Base-by-base conservation (phyloP, 495 filamentous ascomycete species). In the Annulohypoxylon maeteangense region DNA sequence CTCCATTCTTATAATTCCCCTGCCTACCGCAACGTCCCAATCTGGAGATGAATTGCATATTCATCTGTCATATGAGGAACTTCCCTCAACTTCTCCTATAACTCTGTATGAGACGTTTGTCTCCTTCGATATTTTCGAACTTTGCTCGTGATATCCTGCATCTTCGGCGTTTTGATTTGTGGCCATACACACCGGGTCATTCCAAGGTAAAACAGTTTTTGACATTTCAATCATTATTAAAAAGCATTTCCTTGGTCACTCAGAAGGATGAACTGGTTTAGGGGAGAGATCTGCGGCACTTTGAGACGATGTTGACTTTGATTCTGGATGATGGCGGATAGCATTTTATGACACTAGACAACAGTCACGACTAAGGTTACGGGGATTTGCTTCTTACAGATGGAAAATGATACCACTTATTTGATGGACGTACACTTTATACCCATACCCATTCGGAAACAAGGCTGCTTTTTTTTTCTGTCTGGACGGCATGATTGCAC, bases 1-100 rank as follows among this genome's bases (percentile, higher is more conserved):
- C 74, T 85, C 12, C 82, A 85, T 62, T 84, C 82, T 63, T 85
- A 85, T 62, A 82, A 85, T 61, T 83, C 83, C 4, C 82, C 83
- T 6, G 82, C 82, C 11, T 85, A 85, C 62, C 78, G 81, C 16
- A 71, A 78, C 48, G 79, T 72, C 4, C 83, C 83, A 0, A 84
- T 85, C 23, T 83, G 83, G 82, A 75, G 80, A 32, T 84, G 53
- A 79, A 53, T 50, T 48, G 27, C 27, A 51, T 48, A 11, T 16
- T 1, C 10, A 40, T 16, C 12, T 48, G 14, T 29, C 18, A 63
- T 16, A 22, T 4, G 16, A 45, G 7, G 31, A 36, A 23, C 42
- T 34, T 47, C 18, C n/a, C 16, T 59, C 20, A 22, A 4, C 12
- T 1, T 36, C 10, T 11, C 2, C 51, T 60, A 27, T 6, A 45